Evolutionary conservation across 2,329 filamentous ascomycete genomes (phyloP).

Genomic region (Penicillium brevicompactum): DNA sequence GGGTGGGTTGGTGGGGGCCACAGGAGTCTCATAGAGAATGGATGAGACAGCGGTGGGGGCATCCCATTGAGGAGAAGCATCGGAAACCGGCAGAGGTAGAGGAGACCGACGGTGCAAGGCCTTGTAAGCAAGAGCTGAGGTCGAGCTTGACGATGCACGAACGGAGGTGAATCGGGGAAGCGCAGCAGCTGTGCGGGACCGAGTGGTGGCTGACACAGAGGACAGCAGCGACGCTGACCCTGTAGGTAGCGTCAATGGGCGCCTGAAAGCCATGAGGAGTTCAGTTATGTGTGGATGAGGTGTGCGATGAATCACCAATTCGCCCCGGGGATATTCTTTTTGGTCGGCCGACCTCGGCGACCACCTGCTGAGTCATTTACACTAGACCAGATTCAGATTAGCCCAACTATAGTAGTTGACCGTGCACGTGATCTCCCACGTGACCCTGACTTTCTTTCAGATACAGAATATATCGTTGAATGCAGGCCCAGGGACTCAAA

Average conservation of each 20-base stretch:
- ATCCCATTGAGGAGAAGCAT: conserved; percentile 76
- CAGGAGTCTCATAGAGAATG: conserved; percentile 97
- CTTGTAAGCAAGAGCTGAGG: conserved; percentile 95
- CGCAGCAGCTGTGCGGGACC: conserved; percentile 29
- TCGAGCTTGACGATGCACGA: conserved; percentile 62
- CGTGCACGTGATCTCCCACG: conserved; percentile 13
- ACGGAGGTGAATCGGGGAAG: conserved; percentile 34
- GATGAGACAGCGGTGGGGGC: conserved; percentile 94
- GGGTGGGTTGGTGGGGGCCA: conserved; percentile 77
- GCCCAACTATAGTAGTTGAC: not conserved
- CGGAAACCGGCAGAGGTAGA: conserved; percentile 76
- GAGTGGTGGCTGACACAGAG: conserved; percentile 24
- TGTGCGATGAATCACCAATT: conserved; percentile 31
- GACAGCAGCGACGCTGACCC: conserved; percentile 34
- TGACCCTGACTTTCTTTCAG: not conserved
- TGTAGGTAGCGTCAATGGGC: conserved; percentile 38
- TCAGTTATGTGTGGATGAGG: conserved; percentile 15
- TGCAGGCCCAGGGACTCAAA: not conserved
- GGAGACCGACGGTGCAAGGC: conserved; percentile 88
- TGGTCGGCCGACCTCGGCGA: conserved; percentile 39
- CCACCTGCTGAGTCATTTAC: conserved; percentile 32
- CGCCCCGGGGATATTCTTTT: conserved; percentile 27
- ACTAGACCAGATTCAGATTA: conserved; percentile 6
- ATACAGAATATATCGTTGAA: not conserved
- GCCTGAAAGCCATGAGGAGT: conserved; percentile 42